Conservation (phyloP, 1,284 basidiomycete species). For the Marasmius fiardii region DNA sequence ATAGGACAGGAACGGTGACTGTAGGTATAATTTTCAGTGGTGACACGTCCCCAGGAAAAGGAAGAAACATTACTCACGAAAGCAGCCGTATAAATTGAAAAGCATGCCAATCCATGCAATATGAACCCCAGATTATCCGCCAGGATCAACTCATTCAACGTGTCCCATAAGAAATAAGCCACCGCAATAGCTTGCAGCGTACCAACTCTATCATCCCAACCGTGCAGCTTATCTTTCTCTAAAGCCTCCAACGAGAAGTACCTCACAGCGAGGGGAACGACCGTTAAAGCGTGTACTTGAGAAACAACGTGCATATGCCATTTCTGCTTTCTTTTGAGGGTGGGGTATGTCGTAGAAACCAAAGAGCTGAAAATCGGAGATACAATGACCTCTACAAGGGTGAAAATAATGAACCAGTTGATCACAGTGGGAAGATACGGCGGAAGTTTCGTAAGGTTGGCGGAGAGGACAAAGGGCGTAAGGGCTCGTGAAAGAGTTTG, state of each 20-base stretch:
- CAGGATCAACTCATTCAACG: not conserved
- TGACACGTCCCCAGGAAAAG: slow-evolving; percentile 5
- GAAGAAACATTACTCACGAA: slow-evolving; percentile 3
- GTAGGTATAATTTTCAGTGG: slow-evolving; percentile 13
- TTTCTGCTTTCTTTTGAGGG: not conserved
- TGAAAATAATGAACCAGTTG: not conserved
- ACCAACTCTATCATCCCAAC: slow-evolving; percentile 39
- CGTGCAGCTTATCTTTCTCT: slow-evolving; percentile 43
- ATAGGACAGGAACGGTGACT: slow-evolving; percentile 75
- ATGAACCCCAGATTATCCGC: not conserved
- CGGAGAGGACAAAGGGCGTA: not conserved
- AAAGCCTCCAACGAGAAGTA: slow-evolving; percentile 34
- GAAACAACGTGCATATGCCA: slow-evolving; percentile 34
- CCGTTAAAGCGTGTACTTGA: slow-evolving; percentile 40
- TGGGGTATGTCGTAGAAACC: not conserved
- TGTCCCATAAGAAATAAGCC: not conserved
- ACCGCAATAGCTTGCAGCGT: slow-evolving; percentile 38
- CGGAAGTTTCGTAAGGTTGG: not conserved
- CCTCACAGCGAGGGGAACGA: slow-evolving; percentile 39
- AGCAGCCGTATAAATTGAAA: slow-evolving; percentile 32
- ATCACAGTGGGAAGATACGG: not conserved
- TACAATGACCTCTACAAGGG: not conserved
- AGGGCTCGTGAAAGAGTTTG: not conserved
- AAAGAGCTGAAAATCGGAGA: not conserved
- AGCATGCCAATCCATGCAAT: slow-evolving; percentile 31